phyloP scores from a whole-genome alignment of 1,139 yeast species.

The Lodderomyces parapsilosis region DNA sequence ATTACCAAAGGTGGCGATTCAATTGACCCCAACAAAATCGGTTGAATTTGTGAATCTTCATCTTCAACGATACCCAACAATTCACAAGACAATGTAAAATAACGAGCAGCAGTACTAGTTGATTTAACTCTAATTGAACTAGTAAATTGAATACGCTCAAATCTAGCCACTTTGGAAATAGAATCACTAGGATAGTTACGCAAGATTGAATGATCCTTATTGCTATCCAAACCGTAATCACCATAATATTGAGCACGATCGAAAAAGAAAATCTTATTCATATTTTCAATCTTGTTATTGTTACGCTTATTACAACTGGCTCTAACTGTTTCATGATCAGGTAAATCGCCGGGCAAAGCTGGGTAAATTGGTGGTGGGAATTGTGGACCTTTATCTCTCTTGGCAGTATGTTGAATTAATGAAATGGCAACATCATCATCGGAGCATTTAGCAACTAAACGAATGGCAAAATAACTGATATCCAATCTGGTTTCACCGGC shows the following conservation, averaged over 20 bases:
- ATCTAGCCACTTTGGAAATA: conserved; percentile 60
- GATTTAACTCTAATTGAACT: conserved; percentile 58
- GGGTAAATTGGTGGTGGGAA: conserved; percentile 59
- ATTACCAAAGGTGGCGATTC: conserved; percentile 66
- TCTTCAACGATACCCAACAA: conserved; percentile 50
- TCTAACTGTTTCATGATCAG: conserved; percentile 56
- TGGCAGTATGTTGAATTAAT: conserved; percentile 67
- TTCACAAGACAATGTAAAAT: conserved; percentile 55
- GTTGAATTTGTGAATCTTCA: conserved; percentile 39
- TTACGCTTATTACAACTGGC: conserved; percentile 61
- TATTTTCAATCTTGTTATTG: conserved; percentile 21
- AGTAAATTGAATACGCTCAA: conserved; percentile 68
- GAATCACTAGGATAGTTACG: conserved; percentile 49
- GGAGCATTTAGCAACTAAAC: conserved; percentile 54
- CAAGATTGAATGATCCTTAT: conserved; percentile 33
- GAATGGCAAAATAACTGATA: conserved; percentile 57
- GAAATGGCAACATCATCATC: conserved; percentile 51
- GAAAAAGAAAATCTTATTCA: conserved; percentile 36
- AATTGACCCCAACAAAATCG: conserved; percentile 38
- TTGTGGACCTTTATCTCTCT: conserved; percentile 71
- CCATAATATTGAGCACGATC: conserved; percentile 41
- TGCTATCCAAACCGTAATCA: conserved; percentile 27
- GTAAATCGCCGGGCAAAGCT: conserved; percentile 57
- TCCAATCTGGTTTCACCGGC: conserved; percentile 29
- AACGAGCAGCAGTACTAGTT: conserved; percentile 43